Evolutionary conservation across 2,329 filamentous ascomycete species (phyloP).

Genomic region (Rutstroemia sp.): DNA sequence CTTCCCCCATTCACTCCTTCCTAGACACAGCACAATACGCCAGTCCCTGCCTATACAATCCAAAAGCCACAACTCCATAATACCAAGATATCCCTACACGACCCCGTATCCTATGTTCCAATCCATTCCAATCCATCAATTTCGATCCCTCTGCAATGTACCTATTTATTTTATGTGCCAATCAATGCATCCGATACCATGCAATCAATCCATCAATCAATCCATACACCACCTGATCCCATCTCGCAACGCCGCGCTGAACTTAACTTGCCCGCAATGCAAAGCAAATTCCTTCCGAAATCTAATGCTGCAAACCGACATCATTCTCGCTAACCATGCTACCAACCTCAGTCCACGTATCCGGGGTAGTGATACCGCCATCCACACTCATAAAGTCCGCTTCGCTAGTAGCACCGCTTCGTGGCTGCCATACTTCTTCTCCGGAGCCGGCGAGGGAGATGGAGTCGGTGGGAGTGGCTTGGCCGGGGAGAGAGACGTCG

Average conservation of each 20-base stretch:
- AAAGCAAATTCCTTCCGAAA: conserved; percentile 2
- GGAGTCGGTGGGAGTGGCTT: conserved; percentile 53
- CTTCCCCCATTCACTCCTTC: no score
- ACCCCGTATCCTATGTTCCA: no score
- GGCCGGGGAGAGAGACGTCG: conserved; percentile 28
- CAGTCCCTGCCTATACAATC: no score
- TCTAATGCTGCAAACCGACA: conserved; percentile 23
- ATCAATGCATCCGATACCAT: background rate
- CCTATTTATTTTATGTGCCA: no score
- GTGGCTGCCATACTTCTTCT: conserved; percentile 33
- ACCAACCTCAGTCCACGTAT: conserved; percentile 58
- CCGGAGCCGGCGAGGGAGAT: conserved; percentile 46
- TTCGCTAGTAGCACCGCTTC: conserved; percentile 33
- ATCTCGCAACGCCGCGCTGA: background rate
- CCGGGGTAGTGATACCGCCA: conserved; percentile 51
- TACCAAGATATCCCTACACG: no score
- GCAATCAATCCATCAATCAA: background rate
- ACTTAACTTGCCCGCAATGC: background rate
- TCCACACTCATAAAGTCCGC: conserved; percentile 54
- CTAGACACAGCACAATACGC: no score
- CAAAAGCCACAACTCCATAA: no score
- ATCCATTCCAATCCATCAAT: no score
- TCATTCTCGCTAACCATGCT: conserved; percentile 46
- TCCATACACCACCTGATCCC: background rate
- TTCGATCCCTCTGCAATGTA: no score